These are phyloP conservation scores for Cladophialophora psammophila DNA, from an alignment of 2,329 filamentous ascomycete species.

Conservation along the genomic window DNA sequence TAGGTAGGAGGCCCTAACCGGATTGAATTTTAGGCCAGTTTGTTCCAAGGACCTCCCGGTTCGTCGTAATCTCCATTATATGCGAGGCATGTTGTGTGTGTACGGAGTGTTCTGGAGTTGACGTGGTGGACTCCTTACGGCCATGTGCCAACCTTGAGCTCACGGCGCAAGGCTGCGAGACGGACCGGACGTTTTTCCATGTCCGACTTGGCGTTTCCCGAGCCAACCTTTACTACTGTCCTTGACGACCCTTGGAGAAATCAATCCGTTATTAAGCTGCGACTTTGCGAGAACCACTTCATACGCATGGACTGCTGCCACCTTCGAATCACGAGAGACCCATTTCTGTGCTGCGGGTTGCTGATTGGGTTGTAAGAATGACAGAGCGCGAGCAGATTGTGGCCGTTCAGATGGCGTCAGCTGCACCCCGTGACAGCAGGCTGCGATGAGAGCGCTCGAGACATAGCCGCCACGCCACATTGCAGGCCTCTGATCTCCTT, in stretches of 20 bases:
- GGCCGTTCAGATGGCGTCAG: background rate
- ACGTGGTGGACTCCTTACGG: no score
- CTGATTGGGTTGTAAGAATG: background rate
- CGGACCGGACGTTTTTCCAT: background rate
- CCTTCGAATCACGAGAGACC: background rate
- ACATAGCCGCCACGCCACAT: background rate
- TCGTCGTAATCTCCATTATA: no score
- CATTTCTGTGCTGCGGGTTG: background rate
- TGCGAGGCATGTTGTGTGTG: no score
- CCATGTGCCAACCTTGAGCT: no score
- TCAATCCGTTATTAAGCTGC: background rate
- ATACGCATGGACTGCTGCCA: background rate
- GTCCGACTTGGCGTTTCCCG: background rate
- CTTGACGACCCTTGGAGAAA: background rate
- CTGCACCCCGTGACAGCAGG: background rate
- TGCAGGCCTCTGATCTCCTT: background rate
- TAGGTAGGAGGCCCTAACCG: background rate
- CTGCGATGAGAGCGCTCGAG: constrained; percentile 10
- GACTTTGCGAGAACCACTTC: background rate
- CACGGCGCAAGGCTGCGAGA: background rate
- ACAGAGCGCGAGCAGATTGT: background rate
- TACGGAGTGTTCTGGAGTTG: no score
- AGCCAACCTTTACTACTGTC: no score
- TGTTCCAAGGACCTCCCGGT: no score
- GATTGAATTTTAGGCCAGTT: background rate